Percentiles rank a stretch among this genome's conserved stretches.
phyloP scores from a whole-genome alignment of 2,329 filamentous ascomycete genomes.

The Nigrospora osmanthi region DNA sequence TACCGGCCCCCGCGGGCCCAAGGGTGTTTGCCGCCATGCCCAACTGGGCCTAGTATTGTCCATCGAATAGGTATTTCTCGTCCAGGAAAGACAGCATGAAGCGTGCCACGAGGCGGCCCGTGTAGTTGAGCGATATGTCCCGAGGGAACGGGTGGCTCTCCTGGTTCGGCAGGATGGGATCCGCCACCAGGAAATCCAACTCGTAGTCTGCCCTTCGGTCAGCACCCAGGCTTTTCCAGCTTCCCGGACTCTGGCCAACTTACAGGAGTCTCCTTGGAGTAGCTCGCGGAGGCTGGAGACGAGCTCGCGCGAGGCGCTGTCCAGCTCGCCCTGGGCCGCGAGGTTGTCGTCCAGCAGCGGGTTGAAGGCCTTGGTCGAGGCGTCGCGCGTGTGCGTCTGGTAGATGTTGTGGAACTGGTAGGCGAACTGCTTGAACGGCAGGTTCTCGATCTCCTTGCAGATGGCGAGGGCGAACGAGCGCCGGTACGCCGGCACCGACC shows the following conservation, averaged over 20 bases:
- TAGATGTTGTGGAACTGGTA: conserved; percentile 54
- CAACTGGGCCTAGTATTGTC: conserved; percentile 17
- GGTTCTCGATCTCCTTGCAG: conserved; percentile 45
- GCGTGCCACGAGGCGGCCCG: conserved; percentile 42
- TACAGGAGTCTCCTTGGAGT: conserved; percentile 35
- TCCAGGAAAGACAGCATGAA: conserved; percentile 48
- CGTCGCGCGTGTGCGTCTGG: conserved; percentile 45
- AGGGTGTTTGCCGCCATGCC: no score
- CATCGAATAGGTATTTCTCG: conserved; percentile 39
- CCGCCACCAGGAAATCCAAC: conserved; percentile 35
- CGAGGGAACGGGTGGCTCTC: conserved; percentile 37
- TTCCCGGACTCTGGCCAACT: conserved; percentile 10
- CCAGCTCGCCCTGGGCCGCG: conserved; percentile 35
- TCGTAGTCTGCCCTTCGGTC: conserved; percentile 22
- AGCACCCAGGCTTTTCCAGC: neutral
- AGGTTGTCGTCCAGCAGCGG: conserved; percentile 40
- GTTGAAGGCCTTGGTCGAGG: conserved; percentile 43
- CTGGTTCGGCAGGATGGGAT: conserved; percentile 36
- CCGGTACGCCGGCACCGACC: conserved; percentile 25
- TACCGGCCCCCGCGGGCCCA: no score
- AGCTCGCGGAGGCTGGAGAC: conserved; percentile 35
- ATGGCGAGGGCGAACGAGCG: conserved; percentile 36
- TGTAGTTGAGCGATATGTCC: conserved; percentile 42
- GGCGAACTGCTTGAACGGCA: conserved; percentile 53
- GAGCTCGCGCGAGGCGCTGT: conserved; percentile 36